Evolutionary conservation across 2,329 filamentous ascomycete species (phyloP), one percentile per base, ranked within the genome.

Genomic region (Fusarium sp.): DNA sequence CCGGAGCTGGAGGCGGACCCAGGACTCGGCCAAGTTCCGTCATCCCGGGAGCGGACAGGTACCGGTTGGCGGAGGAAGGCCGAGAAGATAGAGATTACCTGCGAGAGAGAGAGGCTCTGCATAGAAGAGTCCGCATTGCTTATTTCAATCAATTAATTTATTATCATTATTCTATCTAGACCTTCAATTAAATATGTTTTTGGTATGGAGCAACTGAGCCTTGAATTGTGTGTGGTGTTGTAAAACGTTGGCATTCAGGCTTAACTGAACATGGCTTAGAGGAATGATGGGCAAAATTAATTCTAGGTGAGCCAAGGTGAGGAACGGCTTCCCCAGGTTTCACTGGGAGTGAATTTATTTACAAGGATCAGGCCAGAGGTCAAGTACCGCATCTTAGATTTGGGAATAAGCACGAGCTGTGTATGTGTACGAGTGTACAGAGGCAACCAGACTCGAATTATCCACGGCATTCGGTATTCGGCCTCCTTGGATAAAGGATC

Each of bases 381-480:
- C 42, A 44, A 49, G 50, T 52, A 41, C 41, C 28, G 33, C 10
- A 48, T 49, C 42, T 46, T 21, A 49, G 43, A 39, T 58, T 58
- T 39, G 42, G 46, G 9, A 24, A 4, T n/a, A 24, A 20, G 20
- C n/a, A 28, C 18, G 8, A 24, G n/a, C 13, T 20, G n/a, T 13
- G 16, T 41, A 31, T 21, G 24, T 23, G 33, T 6, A 26, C 31
- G 6, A 7, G 5, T 38, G 24, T 18, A 41, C 5, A 41, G 23
- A 15, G 20, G 12, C 10, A 23, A 16, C 29, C 13, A 35, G n/a
- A 18, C n/a, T 18, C 37, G 20, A 26, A 20, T 11, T 31, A 21
- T 38, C 44, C 33, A 37, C 55, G 46, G 57, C 26, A 63, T 76
- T 80, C 82, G 83, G 83, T 75, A 82, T 76, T 80, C 82, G 83